phyloP scores from a whole-genome alignment of 305 asterid genomes.

The Fraxinus ornus region DNA sequence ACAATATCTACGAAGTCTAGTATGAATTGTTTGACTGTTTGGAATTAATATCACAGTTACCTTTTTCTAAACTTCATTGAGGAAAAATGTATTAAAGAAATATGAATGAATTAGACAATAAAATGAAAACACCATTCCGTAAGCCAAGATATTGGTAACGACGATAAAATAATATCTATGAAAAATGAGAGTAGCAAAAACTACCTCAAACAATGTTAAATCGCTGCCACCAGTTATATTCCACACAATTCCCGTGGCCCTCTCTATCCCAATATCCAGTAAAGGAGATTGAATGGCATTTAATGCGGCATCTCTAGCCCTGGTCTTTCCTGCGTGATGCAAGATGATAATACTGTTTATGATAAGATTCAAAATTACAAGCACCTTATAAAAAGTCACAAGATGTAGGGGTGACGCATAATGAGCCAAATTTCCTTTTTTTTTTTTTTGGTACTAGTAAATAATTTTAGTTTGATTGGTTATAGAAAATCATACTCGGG shows the following conservation, averaged over 20 bases:
- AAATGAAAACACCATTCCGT: not conserved
- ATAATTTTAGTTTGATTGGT: not conserved
- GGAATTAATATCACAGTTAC: not conserved
- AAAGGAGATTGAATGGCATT: conserved; percentile 97
- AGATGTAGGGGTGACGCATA: not conserved
- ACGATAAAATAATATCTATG: not conserved
- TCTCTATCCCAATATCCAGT: conserved; percentile 93
- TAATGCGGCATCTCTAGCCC: conserved; percentile 98
- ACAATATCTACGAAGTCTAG: not conserved
- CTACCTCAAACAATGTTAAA: conserved; percentile 90
- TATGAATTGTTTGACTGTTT: not conserved
- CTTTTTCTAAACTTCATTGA: not conserved
- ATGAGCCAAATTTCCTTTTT: not conserved
- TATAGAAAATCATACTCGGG: not conserved
- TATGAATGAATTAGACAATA: not conserved
- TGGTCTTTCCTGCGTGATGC: conserved; percentile 66
- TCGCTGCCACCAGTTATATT: conserved; percentile 96
- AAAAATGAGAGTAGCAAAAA: not conserved
- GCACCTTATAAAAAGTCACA: not conserved
- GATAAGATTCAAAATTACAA: conserved; percentile 12
- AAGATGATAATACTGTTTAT: conserved; percentile 16
- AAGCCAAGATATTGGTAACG: not conserved
- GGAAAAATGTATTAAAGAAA: not conserved
- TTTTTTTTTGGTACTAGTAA: not conserved
- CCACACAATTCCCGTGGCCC: conserved; percentile 99